Percentiles rank a stretch among this genome's conserved stretches.
phyloP scores from a whole-genome alignment of 73 alveolate genomes.

The Urostyla sp. region DNA sequence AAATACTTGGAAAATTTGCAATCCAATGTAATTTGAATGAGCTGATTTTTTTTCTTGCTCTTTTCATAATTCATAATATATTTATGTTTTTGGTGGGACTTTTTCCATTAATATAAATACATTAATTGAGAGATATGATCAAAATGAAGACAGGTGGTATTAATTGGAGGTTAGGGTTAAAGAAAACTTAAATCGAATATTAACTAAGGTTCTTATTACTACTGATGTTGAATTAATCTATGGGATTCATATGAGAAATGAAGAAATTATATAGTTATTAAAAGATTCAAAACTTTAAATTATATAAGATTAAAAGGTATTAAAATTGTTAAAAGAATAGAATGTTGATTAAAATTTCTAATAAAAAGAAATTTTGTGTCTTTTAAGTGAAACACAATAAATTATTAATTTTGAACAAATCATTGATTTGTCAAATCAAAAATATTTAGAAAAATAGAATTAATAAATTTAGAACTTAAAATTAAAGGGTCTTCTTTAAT shows the following conservation, averaged over 20 bases:
- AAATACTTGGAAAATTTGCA: background rate
- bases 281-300: background rate
- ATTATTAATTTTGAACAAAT: background rate
- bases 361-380: background rate
- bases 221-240: constrained; percentile 3
- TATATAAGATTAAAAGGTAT: too few species aligned
- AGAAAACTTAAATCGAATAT: background rate
- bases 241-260: background rate
- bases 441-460: background rate
- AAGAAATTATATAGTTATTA: too few species aligned
- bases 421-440: background rate
- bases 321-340: background rate
- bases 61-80: background rate
- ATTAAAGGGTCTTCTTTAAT: background rate
- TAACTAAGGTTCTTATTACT: background rate
- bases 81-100: constrained; percentile 42
- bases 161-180: background rate
- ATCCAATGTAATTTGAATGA: constrained; percentile 32
- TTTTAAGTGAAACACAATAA: background rate
- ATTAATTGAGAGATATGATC: constrained; percentile 12
- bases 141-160: constrained; percentile 7
- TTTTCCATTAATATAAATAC: background rate
- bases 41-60: constrained; percentile 3
- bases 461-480: background rate
- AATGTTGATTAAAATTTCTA: background rate